These are phyloP conservation scores for Diddensiella transvaalensis DNA, from an alignment of 805 yeast species.

Conservation along the genomic window DNA sequence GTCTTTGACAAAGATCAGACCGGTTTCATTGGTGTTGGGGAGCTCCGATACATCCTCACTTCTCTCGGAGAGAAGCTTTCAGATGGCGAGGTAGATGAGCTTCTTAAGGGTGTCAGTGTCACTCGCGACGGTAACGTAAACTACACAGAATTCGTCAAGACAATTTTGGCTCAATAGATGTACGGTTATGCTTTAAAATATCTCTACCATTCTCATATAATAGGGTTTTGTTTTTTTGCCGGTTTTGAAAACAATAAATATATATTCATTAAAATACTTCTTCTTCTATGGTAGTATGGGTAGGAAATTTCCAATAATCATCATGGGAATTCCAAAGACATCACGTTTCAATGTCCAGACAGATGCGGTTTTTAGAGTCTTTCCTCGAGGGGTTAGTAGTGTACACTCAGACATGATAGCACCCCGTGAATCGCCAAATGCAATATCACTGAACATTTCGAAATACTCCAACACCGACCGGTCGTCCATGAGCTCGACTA, in stretches of 20 bases:
- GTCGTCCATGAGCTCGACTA: conserved; percentile 79
- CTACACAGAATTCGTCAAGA: conserved; percentile 87
- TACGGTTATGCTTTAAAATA: no score
- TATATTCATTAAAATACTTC: not conserved
- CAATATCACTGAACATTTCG: conserved; percentile 75
- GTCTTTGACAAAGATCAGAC: conserved; percentile 95
- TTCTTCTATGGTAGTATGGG: conserved; percentile 50
- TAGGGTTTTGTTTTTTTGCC: not conserved
- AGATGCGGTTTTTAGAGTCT: conserved; percentile 64
- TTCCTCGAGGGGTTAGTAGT: conserved; percentile 45
- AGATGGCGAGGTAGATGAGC: conserved; percentile 91
- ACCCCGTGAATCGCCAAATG: conserved; percentile 88
- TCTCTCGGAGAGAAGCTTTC: conserved; percentile 92
- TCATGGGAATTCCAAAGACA: conserved; percentile 95
- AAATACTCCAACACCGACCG: conserved; percentile 83
- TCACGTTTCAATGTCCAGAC: conserved; percentile 93
- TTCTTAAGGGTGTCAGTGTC: conserved; percentile 90
- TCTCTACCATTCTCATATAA: not conserved
- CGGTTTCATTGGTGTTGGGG: conserved; percentile 97
- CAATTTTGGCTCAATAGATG: conserved; percentile 85
- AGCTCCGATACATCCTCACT: conserved; percentile 88
- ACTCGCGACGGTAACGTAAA: conserved; percentile 93
- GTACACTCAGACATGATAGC: conserved; percentile 87
- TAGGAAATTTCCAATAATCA: conserved; percentile 89
- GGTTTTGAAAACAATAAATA: not conserved